Base-by-base conservation (phyloP, 306 rosid genomes). In the Acacia confusa region DNA sequence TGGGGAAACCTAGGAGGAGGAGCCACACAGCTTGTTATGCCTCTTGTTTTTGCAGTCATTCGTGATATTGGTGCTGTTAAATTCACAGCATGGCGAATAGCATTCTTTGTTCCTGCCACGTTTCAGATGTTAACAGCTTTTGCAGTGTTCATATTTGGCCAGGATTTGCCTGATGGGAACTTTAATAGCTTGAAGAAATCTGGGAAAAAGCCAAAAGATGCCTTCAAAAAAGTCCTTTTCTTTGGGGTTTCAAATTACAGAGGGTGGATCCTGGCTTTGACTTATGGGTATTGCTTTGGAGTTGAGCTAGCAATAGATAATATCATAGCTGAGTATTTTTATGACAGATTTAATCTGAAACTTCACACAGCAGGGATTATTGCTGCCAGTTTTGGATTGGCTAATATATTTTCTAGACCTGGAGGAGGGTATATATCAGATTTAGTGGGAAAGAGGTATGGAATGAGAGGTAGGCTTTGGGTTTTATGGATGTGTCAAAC, bases 1-100 rank as follows among this genome's bases (percentile, higher is more conserved):
- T 61, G 67, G 67, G 67, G 67, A 28, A 61, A 61, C 36, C 67
- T 61, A 4, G 67, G 67, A 61, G 67, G 36, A 61, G 67, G 67
- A 27, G 67, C 67, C 36, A 61, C 67, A 24, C 67, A 61, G 7
- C 67, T 61, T 25, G 0, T 61, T 25, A 61, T 61, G 36, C 67
- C 67, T 61, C 2, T 61, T 27, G 67, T 61, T 12, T 61, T 25
- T 61, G 38, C 3, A 61, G 5, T 61, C 32, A 13, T 27, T 4
- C 36, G 36, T 61, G 67, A 61, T 27, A 27, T 61, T 13, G 36
- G 67, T 27, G 20, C 20, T 27, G 36, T 25, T 8, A 61, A 61
- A 61, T 61, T 61, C 67, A 61, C 36, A 27, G 67, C 67, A 12
- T 61, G 36, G 67, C 17, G 67, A 25, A 61, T 61, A 12, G 67